Conservation (phyloP, 345 rosid genomes). For the Acer campestre region DNA sequence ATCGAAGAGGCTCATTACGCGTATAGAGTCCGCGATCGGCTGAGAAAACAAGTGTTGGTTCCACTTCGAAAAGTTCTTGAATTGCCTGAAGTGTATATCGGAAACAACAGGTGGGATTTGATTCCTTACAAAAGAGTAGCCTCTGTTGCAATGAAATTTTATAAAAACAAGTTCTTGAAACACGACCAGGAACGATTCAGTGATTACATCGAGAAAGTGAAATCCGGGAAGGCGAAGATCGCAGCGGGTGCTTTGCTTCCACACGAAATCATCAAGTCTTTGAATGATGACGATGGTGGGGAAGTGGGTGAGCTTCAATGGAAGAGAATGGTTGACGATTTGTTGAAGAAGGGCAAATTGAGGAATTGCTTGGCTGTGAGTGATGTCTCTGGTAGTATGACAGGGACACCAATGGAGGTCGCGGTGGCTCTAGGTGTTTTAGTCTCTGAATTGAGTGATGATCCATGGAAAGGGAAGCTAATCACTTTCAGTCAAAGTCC, state of each 20-base stretch:
- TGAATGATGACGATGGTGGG: conserved; percentile 43
- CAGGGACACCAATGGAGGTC: conserved; percentile 53
- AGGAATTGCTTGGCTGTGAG: conserved; percentile 55
- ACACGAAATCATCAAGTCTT: conserved; percentile 51
- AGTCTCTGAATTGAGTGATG: conserved; percentile 49
- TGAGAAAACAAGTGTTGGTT: conserved; percentile 59
- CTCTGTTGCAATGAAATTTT: conserved; percentile 63
- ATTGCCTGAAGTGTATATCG: conserved; percentile 64
- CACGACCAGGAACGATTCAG: conserved; percentile 51
- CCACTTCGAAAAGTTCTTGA: conserved; percentile 55
- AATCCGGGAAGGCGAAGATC: conserved; percentile 46
- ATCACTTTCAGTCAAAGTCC: conserved; percentile 55
- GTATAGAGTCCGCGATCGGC: conserved; percentile 59
- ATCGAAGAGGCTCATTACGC: conserved; percentile 66
- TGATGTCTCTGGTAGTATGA: conserved; percentile 66
- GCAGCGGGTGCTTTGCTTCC: conserved; percentile 71
- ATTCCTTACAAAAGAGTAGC: conserved; percentile 59
- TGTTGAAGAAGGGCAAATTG: conserved; percentile 42
- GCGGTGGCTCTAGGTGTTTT: conserved; percentile 58
- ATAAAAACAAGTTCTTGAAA: conserved; percentile 51
- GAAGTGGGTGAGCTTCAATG: conserved; percentile 60
- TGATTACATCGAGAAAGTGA: conserved; percentile 44
- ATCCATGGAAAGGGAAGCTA: conserved; percentile 71
- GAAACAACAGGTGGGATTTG: conserved; percentile 45
- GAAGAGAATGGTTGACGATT: conserved; percentile 67